A percentile compares a stretch with the other conserved stretches of the same genome.
phyloP scores from a whole-genome alignment of 2,329 filamentous ascomycete species.

The Cladophialophora immunda region DNA sequence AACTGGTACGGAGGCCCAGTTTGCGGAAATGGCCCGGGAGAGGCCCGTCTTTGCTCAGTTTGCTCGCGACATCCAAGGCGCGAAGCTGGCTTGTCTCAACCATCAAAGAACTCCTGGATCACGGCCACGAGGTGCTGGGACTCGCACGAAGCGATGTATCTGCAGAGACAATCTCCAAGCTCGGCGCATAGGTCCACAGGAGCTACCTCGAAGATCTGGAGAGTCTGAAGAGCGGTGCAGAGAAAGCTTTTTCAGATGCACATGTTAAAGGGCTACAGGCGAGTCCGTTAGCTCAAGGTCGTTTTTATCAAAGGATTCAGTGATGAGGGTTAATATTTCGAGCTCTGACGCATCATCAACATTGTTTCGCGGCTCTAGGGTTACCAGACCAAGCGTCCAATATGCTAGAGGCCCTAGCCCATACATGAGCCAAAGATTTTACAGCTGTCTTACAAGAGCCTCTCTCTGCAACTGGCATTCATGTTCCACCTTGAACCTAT shows the following conservation, averaged over 20 bases:
- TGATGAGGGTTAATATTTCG: no score
- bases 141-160: constrained; percentile 50
- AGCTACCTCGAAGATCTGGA: constrained; percentile 50
- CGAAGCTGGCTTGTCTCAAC: constrained; percentile 39
- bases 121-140: constrained; percentile 53
- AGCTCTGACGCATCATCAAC: no score
- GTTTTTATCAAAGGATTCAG: no score
- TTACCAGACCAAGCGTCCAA: no score
- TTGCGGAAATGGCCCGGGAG: constrained; percentile 15
- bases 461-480: constrained; percentile 14
- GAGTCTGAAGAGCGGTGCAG: constrained; percentile 46
- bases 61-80: constrained; percentile 22
- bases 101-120: constrained; percentile 49
- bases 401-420: no score
- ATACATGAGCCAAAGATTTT: constrained; percentile 8
- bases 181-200: constrained; percentile 47
- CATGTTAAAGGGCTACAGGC: no score
- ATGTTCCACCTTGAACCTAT: constrained; percentile 22
- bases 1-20: constrained; percentile 51
- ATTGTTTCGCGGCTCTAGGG: no score
- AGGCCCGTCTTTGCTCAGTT: constrained; percentile 30
- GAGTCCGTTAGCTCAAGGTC: no score
- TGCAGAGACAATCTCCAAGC: constrained; percentile 42
- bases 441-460: constrained; percentile 19
- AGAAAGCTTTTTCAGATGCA: no score